These are phyloP conservation scores for Glycine tomentella DNA, from an alignment of 306 rosid genomes.

Conservation along the genomic window DNA sequence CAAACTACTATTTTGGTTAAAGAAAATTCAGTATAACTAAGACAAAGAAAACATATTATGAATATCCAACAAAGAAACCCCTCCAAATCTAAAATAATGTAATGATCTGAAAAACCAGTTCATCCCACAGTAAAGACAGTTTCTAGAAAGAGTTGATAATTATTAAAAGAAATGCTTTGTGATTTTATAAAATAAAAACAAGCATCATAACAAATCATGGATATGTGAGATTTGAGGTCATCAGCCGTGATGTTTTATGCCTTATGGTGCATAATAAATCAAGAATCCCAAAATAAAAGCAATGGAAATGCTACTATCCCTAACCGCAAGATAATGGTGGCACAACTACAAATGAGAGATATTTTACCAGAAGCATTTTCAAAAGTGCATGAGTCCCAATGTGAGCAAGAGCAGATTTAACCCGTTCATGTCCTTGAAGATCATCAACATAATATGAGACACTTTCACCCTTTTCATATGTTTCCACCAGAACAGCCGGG, in stretches of 20 bases:
- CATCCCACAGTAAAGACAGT: constrained; percentile 21
- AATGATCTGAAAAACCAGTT: background rate
- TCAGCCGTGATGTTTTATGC: background rate
- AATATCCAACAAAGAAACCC: constrained; percentile 15
- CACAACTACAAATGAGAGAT: constrained; percentile 21
- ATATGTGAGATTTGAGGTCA: constrained; percentile 2
- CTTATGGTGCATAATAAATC: constrained; percentile 13
- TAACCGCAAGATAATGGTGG: constrained; percentile 30
- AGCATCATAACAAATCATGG: constrained; percentile 11
- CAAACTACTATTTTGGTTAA: background rate
- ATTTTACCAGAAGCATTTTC: constrained; percentile 98
- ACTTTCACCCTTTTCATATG: constrained; percentile 93
- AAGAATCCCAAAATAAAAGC: constrained; percentile 15
- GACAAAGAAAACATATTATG: background rate
- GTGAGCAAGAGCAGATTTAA: constrained; percentile 93
- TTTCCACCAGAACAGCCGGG: constrained; percentile 98
- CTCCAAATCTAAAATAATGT: constrained; percentile 11
- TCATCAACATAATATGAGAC: constrained; percentile 88
- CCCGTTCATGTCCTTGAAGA: constrained; percentile 78
- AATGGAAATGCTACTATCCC: constrained; percentile 28
- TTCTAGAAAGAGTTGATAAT: background rate
- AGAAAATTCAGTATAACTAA: background rate
- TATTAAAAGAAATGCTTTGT: background rate
- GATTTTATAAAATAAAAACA: background rate
- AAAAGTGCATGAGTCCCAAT: constrained; percentile 97